Conservation (phyloP, 768 basidiomycete species). For the Agrocybe praecox region DNA sequence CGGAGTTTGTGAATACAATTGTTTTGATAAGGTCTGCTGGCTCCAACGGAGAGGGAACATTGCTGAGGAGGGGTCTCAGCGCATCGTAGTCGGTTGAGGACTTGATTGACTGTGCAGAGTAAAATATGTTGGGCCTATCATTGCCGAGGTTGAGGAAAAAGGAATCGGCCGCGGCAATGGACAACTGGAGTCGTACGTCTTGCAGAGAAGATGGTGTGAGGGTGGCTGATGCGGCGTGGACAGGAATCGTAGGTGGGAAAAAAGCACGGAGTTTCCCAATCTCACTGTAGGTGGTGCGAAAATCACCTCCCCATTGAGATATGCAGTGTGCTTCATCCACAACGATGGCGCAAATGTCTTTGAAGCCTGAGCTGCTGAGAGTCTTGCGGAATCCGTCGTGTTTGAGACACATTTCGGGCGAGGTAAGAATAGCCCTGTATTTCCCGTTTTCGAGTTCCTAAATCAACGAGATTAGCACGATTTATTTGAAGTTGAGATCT, state of each 20-base stretch:
- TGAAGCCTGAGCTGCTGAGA: constrained; percentile 20
- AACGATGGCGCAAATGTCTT: constrained; percentile 26
- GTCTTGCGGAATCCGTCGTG: constrained; percentile 28
- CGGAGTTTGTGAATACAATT: constrained; percentile 25
- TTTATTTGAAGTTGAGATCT: not conserved
- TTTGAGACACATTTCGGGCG: constrained; percentile 41
- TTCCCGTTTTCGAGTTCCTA: constrained; percentile 25
- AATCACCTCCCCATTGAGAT: constrained; percentile 27
- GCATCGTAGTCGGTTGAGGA: constrained; percentile 23
- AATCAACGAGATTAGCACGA: not conserved
- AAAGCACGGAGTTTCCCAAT: constrained; percentile 30
- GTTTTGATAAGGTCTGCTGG: constrained; percentile 19
- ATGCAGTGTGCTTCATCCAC: constrained; percentile 45
- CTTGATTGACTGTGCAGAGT: constrained; percentile 21
- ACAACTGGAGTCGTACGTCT: constrained; percentile 24
- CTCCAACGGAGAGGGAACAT: not conserved
- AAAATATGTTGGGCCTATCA: constrained; percentile 36
- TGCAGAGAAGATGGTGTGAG: constrained; percentile 25
- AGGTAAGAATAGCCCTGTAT: constrained; percentile 31
- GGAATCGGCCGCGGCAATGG: constrained; percentile 20
- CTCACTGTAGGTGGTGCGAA: constrained; percentile 29
- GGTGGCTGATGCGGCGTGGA: constrained; percentile 36
- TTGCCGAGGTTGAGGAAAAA: constrained; percentile 40
- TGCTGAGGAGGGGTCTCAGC: constrained; percentile 12
- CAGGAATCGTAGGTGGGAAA: constrained; percentile 27